These are phyloP conservation scores for Panus rudis DNA, from an alignment of 768 basidiomycete species.

Conservation along the genomic window DNA sequence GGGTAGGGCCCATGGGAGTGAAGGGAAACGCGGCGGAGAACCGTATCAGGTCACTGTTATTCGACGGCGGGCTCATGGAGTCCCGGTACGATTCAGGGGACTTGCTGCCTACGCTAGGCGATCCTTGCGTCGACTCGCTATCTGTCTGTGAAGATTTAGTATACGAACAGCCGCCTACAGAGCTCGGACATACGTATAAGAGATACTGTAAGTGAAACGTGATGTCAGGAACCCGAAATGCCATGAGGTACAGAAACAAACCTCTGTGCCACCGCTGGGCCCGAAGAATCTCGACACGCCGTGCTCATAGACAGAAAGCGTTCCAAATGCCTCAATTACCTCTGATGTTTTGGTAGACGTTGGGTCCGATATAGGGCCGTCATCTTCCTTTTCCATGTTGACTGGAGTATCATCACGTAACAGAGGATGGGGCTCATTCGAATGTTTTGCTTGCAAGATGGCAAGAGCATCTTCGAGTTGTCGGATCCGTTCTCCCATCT, in stretches of 20 bases:
- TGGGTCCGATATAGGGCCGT: conserved; percentile 7
- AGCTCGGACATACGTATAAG: conserved; percentile 7
- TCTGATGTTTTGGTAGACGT: conserved; percentile 28
- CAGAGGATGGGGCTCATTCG: conserved; percentile 50
- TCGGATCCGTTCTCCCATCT: conserved; percentile 61
- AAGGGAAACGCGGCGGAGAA: conserved; percentile 62
- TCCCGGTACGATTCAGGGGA: conserved; percentile 23
- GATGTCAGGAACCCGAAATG: not conserved
- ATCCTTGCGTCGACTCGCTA: conserved; percentile 3
- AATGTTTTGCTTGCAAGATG: conserved; percentile 46
- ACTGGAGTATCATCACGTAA: conserved; percentile 37
- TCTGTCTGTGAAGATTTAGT: not conserved
- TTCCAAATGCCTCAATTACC: conserved; percentile 50
- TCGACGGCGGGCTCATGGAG: conserved; percentile 22
- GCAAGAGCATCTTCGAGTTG: conserved; percentile 65
- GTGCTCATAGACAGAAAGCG: conserved; percentile 60
- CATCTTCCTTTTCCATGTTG: conserved; percentile 31
- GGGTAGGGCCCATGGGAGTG: conserved; percentile 46
- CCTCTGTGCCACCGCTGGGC: conserved; percentile 65
- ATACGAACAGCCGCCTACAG: no score
- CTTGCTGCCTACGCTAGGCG: conserved; percentile 16
- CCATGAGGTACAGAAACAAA: conserved; percentile 25
- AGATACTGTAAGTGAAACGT: conserved; percentile 7
- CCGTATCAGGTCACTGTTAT: conserved; percentile 28
- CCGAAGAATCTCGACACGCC: conserved; percentile 70